Base-by-base conservation (phyloP, 139 green algal species). In the Diplosphaera chodatii region DNA sequence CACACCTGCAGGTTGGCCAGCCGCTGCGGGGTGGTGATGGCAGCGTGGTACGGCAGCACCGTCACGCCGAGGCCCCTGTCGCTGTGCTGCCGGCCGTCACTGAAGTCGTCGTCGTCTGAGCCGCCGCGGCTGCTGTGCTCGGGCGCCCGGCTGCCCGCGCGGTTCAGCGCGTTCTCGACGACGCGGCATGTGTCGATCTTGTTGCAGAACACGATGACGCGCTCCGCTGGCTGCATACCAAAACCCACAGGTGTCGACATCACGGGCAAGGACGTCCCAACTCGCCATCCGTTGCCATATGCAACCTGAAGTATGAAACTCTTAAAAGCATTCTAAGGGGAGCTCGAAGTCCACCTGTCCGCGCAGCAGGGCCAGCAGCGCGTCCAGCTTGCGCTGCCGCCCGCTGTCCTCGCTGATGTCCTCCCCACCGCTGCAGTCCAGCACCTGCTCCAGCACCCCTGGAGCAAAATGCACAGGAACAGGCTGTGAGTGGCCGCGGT, bases 391-490 rank as follows among this genome's bases (percentile, higher is more conserved):
- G 67, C 92, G 83, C 41, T 40, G 33, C 28, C 86, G 88, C 27
- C 87, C 92, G 25, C 31, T 86, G 76, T 96, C 91, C 40, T 92
- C 83, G 23, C 71, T 83, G 13, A 94, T 81, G 55, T 92, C 88
- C 15, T 90, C 87, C 21, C 91, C 93, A 23, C 94, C 92, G 66
- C 77, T 89, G 83, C 93, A 98, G 80, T 98, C 93, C 30, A 98
- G 80, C 31, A 98, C 80, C 81, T 95, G 86, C 85, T 97, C 88
- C n/a, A 73, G 70, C 55, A 91, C 75, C 2, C 88, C 88, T 84
- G 67, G n/a, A 10, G 80, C 27, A 30, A 30, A 4, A 78, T 8
- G 13, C 13, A 13, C 13, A 48, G 37, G 37, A 13, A 21, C 13
- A 21, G 37, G n/a, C 25, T 62, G 27, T 31, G 25, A 1, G 31